A percentile compares a stretch with the other conserved stretches of the same genome.
Conservation (phyloP, 179 eudicot species). For the Actinidia chinensis region DNA sequence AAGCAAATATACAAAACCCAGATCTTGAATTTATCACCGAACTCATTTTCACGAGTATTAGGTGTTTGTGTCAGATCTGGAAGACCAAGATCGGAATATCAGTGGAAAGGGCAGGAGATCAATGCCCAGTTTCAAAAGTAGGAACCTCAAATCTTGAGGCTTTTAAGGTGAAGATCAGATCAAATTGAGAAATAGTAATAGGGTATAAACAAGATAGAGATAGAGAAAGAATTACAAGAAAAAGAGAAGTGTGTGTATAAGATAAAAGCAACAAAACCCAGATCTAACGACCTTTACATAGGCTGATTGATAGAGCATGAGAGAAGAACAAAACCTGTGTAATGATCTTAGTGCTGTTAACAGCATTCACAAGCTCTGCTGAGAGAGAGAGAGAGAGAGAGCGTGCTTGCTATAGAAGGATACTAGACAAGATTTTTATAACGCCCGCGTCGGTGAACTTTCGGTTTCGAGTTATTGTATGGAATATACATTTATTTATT, state of each 20-base stretch:
- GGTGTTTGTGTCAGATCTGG: constrained; percentile 32
- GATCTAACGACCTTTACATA: constrained; percentile 21
- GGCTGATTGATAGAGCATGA: neutral
- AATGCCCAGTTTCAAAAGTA: neutral
- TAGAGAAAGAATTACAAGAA: constrained; percentile 11
- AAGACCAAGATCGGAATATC: constrained; percentile 1
- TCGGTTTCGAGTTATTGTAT: no score
- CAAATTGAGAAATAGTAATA: neutral
- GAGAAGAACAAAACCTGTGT: neutral
- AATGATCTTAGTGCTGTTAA: neutral
- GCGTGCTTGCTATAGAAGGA: no score
- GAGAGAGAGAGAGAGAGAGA: neutral
- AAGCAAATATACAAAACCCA: constrained; percentile 41
- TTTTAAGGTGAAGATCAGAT: neutral
- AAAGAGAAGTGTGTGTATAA: neutral
- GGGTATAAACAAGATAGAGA: neutral
- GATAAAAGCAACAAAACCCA: neutral
- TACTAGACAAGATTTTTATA: no score
- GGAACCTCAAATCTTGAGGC: neutral
- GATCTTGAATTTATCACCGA: constrained; percentile 36
- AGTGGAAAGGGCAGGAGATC: no score
- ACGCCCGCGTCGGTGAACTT: no score
- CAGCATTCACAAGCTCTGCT: neutral
- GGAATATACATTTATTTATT: no score
- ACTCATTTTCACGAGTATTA: constrained; percentile 31